Percentiles rank a stretch among this genome's conserved stretches.
Conservation (phyloP, 2,329 filamentous ascomycete species). For the Colletotrichum sp. region DNA sequence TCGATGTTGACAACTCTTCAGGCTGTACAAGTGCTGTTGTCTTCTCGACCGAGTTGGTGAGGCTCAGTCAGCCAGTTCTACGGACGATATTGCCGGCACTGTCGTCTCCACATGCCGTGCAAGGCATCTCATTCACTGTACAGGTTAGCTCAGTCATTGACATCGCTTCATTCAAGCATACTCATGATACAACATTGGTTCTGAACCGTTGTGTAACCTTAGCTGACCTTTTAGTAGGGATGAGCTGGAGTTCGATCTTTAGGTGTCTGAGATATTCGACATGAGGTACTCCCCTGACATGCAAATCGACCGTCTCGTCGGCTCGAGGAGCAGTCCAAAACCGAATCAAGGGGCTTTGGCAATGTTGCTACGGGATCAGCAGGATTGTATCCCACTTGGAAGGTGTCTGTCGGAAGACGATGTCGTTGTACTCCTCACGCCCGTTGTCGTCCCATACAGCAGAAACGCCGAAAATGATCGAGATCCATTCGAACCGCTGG, state of each 20-base stretch:
- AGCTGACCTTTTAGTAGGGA: conserved; percentile 1
- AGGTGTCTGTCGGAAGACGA: conserved; percentile 52
- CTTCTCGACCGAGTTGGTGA: not conserved
- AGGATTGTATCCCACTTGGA: conserved; percentile 51
- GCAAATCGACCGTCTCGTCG: not conserved
- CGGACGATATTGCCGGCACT: not conserved
- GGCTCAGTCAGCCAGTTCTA: not conserved
- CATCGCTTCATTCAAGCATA: not conserved
- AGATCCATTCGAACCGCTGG: conserved; percentile 78
- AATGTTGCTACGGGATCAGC: conserved; percentile 45
- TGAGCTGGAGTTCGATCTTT: not conserved
- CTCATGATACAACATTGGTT: not conserved
- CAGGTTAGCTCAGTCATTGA: not conserved
- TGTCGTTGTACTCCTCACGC: conserved; percentile 66
- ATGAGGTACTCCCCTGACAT: conserved; percentile 16
- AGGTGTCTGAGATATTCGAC: not conserved
- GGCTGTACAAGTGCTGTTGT: not conserved
- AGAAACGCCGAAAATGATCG: conserved; percentile 44
- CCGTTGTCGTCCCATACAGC: conserved; percentile 54
- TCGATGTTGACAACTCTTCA: not conserved
- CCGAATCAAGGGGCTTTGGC: conserved; percentile 7
- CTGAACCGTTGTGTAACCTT: not conserved
- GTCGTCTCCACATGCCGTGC: not conserved
- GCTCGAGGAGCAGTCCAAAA: not conserved
- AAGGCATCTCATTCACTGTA: not conserved